Conservation (phyloP, 2,329 filamentous ascomycete genomes). For the Xenoacremonium recifei region DNA sequence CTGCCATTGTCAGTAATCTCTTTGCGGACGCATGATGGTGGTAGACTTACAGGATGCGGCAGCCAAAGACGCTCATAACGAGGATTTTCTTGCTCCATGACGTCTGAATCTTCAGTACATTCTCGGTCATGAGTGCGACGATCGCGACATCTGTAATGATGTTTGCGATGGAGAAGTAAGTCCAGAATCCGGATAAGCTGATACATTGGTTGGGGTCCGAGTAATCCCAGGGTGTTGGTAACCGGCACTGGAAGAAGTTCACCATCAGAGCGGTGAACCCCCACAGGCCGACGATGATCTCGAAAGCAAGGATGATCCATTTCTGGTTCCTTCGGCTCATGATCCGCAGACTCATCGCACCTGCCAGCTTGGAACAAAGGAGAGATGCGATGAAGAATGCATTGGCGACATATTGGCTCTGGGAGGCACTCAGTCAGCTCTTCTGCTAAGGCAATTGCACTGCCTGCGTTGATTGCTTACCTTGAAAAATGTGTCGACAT, state of each 20-base stretch:
- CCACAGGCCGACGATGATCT: slow-evolving; percentile 21
- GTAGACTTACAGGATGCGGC: slow-evolving; percentile 27
- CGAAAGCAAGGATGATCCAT: slow-evolving; percentile 15
- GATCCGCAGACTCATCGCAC: slow-evolving; percentile 22
- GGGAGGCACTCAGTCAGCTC: slow-evolving; percentile 2
- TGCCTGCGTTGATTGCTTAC: slow-evolving; percentile 8
- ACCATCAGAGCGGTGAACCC: slow-evolving; percentile 22
- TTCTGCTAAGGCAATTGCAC: background rate
- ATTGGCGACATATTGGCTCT: slow-evolving; percentile 28
- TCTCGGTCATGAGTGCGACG: slow-evolving; percentile 26
- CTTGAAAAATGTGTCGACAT: slow-evolving; percentile 23
- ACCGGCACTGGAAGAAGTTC: slow-evolving; percentile 26
- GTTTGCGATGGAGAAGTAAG: slow-evolving; percentile 27
- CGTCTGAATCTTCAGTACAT: slow-evolving; percentile 27
- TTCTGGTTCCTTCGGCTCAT: slow-evolving; percentile 23
- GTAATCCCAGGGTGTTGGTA: slow-evolving; percentile 27
- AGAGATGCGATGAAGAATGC: slow-evolving; percentile 24
- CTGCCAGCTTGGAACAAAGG: slow-evolving; percentile 25
- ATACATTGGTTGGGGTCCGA: slow-evolving; percentile 19
- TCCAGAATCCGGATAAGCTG: slow-evolving; percentile 21
- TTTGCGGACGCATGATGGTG: background rate
- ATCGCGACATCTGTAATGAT: slow-evolving; percentile 28
- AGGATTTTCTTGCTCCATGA: slow-evolving; percentile 24
- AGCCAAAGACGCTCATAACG: slow-evolving; percentile 29
- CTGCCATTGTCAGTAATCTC: slow-evolving; percentile 12